Evolutionary conservation across 352 stramenopile species (phyloP).

Genomic region (Peronospora belbahrii): DNA sequence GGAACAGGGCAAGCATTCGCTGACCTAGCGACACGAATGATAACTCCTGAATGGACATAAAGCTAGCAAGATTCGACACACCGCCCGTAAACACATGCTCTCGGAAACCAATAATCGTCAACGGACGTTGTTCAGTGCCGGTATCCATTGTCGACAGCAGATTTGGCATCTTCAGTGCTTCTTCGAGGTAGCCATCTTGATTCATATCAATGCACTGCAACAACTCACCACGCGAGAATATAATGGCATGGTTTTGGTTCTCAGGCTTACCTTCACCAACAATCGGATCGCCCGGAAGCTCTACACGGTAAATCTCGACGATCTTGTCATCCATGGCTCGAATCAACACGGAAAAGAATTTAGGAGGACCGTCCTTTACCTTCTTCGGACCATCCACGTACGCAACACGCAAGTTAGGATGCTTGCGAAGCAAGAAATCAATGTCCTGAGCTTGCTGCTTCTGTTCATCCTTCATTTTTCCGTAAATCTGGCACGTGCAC

Average conservation of each 20-base stretch:
- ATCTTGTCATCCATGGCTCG: slow-evolving; percentile 57
- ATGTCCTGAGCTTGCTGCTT: slow-evolving; percentile 71
- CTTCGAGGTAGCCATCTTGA: slow-evolving; percentile 75
- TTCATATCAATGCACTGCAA: slow-evolving; percentile 88
- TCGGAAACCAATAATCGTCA: slow-evolving; percentile 83
- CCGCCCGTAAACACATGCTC: slow-evolving; percentile 81
- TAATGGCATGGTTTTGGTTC: slow-evolving; percentile 82
- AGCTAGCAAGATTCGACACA: slow-evolving; percentile 77
- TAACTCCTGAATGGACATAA: slow-evolving; percentile 84
- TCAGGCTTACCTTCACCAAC: slow-evolving; percentile 80
- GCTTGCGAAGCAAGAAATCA: slow-evolving; percentile 68
- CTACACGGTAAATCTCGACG: slow-evolving; percentile 69
- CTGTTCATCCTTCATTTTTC: slow-evolving; percentile 78
- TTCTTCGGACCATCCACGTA: slow-evolving; percentile 84
- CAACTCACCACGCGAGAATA: slow-evolving; percentile 74
- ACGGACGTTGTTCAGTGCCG: slow-evolving; percentile 52
- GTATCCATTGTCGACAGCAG: slow-evolving; percentile 72
- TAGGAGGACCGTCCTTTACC: slow-evolving; percentile 72
- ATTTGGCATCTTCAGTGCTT: slow-evolving; percentile 77
- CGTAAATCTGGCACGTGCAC: slow-evolving; percentile 84
- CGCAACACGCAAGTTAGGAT: slow-evolving; percentile 57
- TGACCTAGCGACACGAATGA: slow-evolving; percentile 80
- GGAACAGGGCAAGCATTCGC: slow-evolving; percentile 68
- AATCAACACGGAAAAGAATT: slow-evolving; percentile 79
- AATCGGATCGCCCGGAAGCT: slow-evolving; percentile 71